Conservation (phyloP, 345 rosid genomes). For the Eucalyptus cloeziana region DNA sequence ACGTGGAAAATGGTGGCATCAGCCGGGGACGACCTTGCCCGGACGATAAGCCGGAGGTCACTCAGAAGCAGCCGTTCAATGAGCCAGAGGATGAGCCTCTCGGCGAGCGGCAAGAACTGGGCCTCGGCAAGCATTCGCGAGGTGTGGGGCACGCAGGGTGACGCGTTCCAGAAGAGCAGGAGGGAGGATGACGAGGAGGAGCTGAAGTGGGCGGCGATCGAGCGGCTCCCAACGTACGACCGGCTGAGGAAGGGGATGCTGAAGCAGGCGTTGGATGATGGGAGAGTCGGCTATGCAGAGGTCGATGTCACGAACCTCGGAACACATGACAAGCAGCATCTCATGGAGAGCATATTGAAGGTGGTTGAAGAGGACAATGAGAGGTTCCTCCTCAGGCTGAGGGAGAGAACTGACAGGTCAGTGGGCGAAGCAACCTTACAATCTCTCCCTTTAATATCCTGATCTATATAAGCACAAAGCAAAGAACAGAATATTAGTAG, state of each 20-base stretch:
- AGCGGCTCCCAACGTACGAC: conserved; percentile 44
- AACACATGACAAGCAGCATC: conserved; percentile 14
- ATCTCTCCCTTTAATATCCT: neutral
- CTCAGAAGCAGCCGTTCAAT: conserved; percentile 7
- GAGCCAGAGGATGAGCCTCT: conserved; percentile 16
- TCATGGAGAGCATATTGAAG: conserved; percentile 28
- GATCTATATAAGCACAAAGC: neutral
- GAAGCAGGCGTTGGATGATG: conserved; percentile 21
- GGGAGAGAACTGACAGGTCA: conserved; percentile 46
- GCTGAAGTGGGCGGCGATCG: conserved; percentile 54
- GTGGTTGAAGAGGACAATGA: conserved; percentile 54
- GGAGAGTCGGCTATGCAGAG: conserved; percentile 20
- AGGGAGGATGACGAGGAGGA: conserved; percentile 41
- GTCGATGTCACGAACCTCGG: conserved; percentile 35
- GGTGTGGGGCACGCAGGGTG: conserved; percentile 23
- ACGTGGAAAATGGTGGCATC: conserved; percentile 7
- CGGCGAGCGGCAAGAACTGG: conserved; percentile 18
- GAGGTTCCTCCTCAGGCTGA: conserved; percentile 22
- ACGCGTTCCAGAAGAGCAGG: conserved; percentile 19
- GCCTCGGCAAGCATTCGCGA: conserved; percentile 29
- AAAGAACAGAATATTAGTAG: neutral
- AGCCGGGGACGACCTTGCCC: conserved; percentile 1
- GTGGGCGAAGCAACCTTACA: neutral
- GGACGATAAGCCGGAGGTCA: conserved; percentile 4
- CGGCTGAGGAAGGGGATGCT: conserved; percentile 26